Evolutionary conservation across 331 rosid species (phyloP).

Genomic region (Malus hybrid): DNA sequence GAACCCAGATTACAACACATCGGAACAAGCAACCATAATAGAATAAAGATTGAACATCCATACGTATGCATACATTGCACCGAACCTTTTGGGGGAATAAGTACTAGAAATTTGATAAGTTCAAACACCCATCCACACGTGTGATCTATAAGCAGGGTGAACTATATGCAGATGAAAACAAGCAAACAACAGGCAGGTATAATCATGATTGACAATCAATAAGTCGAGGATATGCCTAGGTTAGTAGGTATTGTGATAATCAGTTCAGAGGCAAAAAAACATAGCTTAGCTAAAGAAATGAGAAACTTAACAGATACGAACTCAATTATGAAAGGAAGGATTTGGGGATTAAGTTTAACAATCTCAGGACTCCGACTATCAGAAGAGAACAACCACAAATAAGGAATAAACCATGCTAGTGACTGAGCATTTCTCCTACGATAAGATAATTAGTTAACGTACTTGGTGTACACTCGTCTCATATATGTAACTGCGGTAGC

Average conservation of each 20-base stretch:
- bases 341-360: not conserved
- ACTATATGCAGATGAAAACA: not conserved
- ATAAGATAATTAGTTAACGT: constrained; percentile 7
- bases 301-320: not conserved
- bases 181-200: not conserved
- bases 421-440: not conserved
- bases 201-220: not conserved
- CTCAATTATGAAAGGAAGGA: not conserved
- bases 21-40: not conserved
- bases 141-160: no score
- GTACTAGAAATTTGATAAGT: not conserved
- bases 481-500: constrained; percentile 91
- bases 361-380: not conserved
- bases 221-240: not conserved
- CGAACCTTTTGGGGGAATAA: not conserved
- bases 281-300: not conserved
- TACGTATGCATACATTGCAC: not conserved
- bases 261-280: not conserved
- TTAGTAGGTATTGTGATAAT: not conserved
- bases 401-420: constrained; percentile 1
- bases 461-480: constrained; percentile 96
- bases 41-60: not conserved
- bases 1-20: not conserved
- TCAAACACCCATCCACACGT: no score
- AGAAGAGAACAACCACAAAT: not conserved